Evolutionary conservation across 129 eudicot species (phyloP), one percentile per base, ranked within the genome.

Genomic region (Tagetes erecta): DNA sequence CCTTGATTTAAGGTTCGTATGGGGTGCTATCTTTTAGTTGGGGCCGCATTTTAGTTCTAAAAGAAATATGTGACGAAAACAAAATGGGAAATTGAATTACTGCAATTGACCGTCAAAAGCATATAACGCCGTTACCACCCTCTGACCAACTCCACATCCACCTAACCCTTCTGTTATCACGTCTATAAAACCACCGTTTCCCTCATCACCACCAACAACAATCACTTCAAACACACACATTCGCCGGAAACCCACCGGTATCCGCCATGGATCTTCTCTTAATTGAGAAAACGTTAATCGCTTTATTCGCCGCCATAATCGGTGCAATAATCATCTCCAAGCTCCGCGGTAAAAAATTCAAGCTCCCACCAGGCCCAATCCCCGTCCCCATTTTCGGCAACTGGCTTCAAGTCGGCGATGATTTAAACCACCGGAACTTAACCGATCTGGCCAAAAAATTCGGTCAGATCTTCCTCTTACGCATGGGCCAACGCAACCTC

Each of bases 351-450:
- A 86, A 86, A 65, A 72, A 67, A 3, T 84, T 89, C 71, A 86
- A 86, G 20, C 92, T 92, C 44, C 98, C 98, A 0, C 98, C 98
- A 0, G 98, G 98, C 0, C 98, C 98, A 8, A 31, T 87, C 8
- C 89, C 96, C 0, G 90, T 89, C 0, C 98, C 98, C 2, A 71
- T 92, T n/a, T 87, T 92, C 68, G 98, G 98, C 0, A 93, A 88
- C 84, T 93, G 98, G 98, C 81, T 93, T 35, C 98, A 93, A 65
- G 92, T 90, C 40, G 98, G 98, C 2, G 96, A 93, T 70, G 95
- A 93, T 67, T 58, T 93, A 14, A 88, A 93, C 83, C 96, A 93
- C 74, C 84, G 92, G 2, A 84, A 90, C 73, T 71, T 93, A 60
- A 80, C 86, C n/a, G 84, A 79, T 2, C 82, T 80, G 41, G 95